Evolutionary conservation across 495 filamentous ascomycete genomes (phyloP).

Genomic region (Tuber umbilicatum): DNA sequence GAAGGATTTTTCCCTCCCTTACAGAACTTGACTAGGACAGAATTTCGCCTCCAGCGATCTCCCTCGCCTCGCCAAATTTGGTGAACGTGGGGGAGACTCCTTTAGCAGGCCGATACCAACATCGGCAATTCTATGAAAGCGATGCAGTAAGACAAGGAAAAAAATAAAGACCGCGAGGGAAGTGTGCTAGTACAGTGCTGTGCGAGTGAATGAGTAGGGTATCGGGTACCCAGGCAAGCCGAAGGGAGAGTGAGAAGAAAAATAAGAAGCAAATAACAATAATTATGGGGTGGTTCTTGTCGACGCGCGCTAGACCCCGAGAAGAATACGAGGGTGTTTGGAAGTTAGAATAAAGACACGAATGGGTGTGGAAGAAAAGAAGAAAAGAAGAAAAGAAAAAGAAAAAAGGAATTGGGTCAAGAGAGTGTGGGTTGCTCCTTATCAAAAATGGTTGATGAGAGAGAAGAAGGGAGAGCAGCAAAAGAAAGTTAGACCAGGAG

Average conservation of each 20-base stretch:
- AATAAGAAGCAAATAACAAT: neutral
- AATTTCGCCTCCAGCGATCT: neutral
- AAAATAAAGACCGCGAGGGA: neutral
- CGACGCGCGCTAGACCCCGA: neutral
- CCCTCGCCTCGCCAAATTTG: neutral
- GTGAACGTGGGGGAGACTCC: neutral
- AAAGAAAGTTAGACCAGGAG: neutral
- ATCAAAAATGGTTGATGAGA: neutral
- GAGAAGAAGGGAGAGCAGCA: neutral
- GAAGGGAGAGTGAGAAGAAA: neutral
- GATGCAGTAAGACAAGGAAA: neutral
- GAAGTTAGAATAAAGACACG: neutral
- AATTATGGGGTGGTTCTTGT: neutral
- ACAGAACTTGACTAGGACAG: neutral
- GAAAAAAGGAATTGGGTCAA: neutral
- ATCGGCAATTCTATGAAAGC: neutral
- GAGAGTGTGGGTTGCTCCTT: neutral
- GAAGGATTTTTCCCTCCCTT: neutral
- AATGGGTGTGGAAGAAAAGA: neutral
- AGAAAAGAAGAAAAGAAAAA: neutral
- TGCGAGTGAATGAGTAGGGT: neutral
- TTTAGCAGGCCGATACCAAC: neutral
- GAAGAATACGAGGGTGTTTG: constrained; percentile 3
- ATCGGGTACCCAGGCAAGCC: neutral
- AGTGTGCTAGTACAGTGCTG: neutral